Base-by-base conservation (phyloP, 2,329 filamentous ascomycete genomes). In the Aureobasidium sp. region DNA sequence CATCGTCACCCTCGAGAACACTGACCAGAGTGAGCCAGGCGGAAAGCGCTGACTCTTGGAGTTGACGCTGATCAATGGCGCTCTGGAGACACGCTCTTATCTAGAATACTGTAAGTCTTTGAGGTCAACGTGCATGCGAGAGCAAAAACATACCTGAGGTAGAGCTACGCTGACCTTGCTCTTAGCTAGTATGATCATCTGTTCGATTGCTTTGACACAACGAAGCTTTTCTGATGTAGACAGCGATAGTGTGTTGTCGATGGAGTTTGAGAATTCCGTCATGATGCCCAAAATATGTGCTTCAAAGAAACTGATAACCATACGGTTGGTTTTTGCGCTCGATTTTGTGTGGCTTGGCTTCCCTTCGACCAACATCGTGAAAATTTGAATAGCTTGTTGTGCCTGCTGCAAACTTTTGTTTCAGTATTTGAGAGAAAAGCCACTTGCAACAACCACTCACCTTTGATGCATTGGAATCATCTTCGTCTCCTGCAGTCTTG, bases 51-150 rank as follows among this genome's bases (percentile, higher is more conserved):
- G 85, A 80, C 64, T 90, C 82, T 64, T 90, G 86, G n/a, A 99
- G 80, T 51, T 87, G 83, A 48, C 86, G 81, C 56, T 89, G 84
- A 17, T 88, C 82, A 64, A 97, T 82, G 0, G 91, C 91, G 25
- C 91, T 91, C 65, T 96, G 86, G 14, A 99, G 79, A 71, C 90
- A 97, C n/a, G 93, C 91, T 67, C 91, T 91, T 62, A 97, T 93
- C 86, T 93, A 61, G 1, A 22, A 41, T 12, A 15, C 22, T 8
- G 14, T 76, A 52, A 76, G 71, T 44, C 63, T 47, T n/a, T n/a
- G 15, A 53, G 17, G 20, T 25, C 12, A 53, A 34, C 3, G 12
- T 34, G 42, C 1, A 42, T 7, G 52, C 11, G 7, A 22, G 57
- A 15, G n/a, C 25, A n/a, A 7, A 56, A 14, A 74, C 80, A 67